phyloP scores from a whole-genome alignment of 192 early-diverging fungal species.

The Umbelopsis vinacea region DNA sequence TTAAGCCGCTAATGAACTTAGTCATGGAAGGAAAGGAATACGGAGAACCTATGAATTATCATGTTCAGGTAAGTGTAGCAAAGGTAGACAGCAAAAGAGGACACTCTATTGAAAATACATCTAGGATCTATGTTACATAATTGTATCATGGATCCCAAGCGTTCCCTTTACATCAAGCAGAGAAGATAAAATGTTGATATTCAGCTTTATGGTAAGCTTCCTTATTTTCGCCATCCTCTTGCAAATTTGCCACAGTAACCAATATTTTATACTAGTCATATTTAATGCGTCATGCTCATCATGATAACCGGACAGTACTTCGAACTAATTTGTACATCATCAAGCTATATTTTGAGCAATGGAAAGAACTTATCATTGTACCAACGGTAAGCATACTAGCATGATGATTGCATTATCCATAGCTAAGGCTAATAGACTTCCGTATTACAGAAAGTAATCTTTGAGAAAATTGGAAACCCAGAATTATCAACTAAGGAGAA shows the following conservation, averaged over 20 bases:
- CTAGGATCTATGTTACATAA: slow-evolving; percentile 67
- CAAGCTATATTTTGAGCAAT: slow-evolving; percentile 66
- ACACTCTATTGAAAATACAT: not conserved
- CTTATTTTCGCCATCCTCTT: not conserved
- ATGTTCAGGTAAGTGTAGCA: slow-evolving; percentile 60
- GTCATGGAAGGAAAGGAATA: slow-evolving; percentile 53
- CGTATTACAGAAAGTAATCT: slow-evolving; percentile 47
- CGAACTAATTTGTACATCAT: slow-evolving; percentile 64
- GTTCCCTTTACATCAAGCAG: not conserved
- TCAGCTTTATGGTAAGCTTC: slow-evolving; percentile 49
- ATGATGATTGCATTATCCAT: not conserved
- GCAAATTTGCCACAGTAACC: not conserved
- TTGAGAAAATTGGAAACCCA: slow-evolving; percentile 45
- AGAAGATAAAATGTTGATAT: slow-evolving; percentile 33
- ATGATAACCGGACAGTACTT: slow-evolving; percentile 38
- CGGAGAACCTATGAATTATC: slow-evolving; percentile 69
- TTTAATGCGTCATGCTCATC: slow-evolving; percentile 49
- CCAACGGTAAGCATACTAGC: slow-evolving; percentile 59
- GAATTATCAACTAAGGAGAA: slow-evolving; percentile 48
- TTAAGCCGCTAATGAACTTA: slow-evolving; percentile 60
- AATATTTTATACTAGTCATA: slow-evolving; percentile 37
- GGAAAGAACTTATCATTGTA: slow-evolving; percentile 58
- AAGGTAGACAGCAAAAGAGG: not conserved
- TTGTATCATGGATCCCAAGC: slow-evolving; percentile 61
- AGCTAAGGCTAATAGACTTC: not conserved